Percentiles rank a stretch among this genome's conserved stretches.
phyloP scores from a whole-genome alignment of 75 land plant genomes.

The Cupressus sempervirens region DNA sequence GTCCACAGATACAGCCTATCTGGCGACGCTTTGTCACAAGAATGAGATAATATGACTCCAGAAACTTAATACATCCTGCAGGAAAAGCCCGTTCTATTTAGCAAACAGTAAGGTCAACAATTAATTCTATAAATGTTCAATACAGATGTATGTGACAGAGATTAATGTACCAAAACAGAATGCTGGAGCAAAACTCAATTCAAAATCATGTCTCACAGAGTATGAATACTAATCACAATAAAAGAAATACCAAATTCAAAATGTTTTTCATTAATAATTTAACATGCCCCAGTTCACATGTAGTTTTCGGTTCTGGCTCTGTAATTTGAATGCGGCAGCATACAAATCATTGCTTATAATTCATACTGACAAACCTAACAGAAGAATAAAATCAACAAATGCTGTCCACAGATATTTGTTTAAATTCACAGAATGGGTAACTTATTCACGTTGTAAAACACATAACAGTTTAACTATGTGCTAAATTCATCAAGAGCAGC shows the following conservation, averaged over 20 bases:
- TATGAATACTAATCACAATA: neutral
- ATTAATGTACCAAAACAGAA: neutral
- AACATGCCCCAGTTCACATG: neutral
- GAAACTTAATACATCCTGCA: slow-evolving; percentile 89
- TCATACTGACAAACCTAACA: neutral
- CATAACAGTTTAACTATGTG: neutral
- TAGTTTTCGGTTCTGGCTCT: neutral
- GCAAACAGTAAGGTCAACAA: neutral
- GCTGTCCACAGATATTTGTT: neutral
- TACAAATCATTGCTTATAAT: neutral
- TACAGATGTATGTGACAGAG: neutral
- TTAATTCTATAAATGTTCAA: neutral
- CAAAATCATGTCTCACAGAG: neutral
- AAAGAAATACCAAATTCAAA: neutral
- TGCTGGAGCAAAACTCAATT: neutral
- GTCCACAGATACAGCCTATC: slow-evolving; percentile 90
- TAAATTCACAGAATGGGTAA: neutral
- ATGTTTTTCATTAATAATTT: neutral
- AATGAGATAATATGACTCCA: slow-evolving; percentile 93
- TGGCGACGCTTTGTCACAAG: slow-evolving; percentile 90
- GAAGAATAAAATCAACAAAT: neutral
- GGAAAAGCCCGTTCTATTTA: neutral
- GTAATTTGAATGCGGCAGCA: neutral
- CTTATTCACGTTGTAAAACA: neutral
- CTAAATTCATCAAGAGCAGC: neutral